Conservation (phyloP, 176 grass and related monocot genomes). For the Lolium perenne region DNA sequence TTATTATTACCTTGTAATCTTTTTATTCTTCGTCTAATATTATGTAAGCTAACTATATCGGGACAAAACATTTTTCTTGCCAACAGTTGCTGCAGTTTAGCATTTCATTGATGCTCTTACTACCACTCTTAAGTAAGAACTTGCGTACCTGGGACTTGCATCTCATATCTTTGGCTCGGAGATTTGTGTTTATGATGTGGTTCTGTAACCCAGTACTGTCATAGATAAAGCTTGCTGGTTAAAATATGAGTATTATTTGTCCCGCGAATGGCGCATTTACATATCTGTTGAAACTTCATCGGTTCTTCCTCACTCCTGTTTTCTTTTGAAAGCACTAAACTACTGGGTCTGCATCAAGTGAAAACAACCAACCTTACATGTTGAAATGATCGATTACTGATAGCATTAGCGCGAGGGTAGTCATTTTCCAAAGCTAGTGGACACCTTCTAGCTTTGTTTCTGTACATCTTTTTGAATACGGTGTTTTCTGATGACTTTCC, state of each 20-base stretch:
- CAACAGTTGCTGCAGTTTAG: neutral
- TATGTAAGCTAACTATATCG: neutral
- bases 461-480: neutral
- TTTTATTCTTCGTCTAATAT: neutral
- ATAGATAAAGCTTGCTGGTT: neutral
- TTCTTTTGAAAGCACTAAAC: neutral
- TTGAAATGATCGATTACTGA: neutral
- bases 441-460: neutral
- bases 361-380: neutral
- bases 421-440: neutral
- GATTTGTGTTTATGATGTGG: neutral
- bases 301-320: neutral
- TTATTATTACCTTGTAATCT: constrained; percentile 28
- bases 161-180: neutral
- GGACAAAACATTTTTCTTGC: neutral
- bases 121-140: neutral
- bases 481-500: neutral
- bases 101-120: neutral
- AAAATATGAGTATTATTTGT: neutral
- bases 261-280: neutral
- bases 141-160: neutral
- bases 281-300: neutral
- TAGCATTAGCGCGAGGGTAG: neutral
- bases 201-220: neutral
- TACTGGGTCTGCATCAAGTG: neutral